phyloP scores from a whole-genome alignment of 2,329 filamentous ascomycete species.

The Penicillium sp. region DNA sequence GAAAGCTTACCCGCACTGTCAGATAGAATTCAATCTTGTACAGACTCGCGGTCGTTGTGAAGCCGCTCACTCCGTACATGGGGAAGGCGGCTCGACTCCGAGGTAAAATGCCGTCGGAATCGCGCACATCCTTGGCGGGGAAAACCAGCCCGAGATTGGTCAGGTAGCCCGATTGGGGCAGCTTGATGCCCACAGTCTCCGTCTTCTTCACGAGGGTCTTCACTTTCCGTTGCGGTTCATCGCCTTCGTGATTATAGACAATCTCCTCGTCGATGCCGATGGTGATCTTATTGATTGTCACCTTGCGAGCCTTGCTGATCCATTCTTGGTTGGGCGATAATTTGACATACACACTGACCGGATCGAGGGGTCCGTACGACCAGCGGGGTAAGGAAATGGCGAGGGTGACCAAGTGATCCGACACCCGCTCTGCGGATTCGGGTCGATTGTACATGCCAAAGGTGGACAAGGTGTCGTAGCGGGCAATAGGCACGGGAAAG shows the following conservation, averaged over 20 bases:
- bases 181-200: conserved; percentile 71
- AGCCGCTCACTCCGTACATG: conserved; percentile 78
- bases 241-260: conserved; percentile 96
- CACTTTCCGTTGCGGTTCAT: conserved; percentile 84
- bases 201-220: conserved; percentile 81
- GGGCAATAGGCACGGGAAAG: conserved; percentile 82
- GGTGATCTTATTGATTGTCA: conserved; percentile 90
- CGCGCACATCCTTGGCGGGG: conserved; percentile 79
- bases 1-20: conserved; percentile 70
- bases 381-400: conserved; percentile 88
- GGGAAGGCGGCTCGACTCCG: conserved; percentile 82
- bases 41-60: conserved; percentile 86
- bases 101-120: conserved; percentile 79
- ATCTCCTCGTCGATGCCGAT: conserved; percentile 95
- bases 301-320: conserved; percentile 81
- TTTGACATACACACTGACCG: conserved; percentile 93
- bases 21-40: conserved; percentile 99
- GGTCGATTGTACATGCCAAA: conserved; percentile 99
- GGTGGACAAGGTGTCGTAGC: conserved; percentile 94
- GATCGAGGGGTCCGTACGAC: conserved; percentile 94
- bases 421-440: conserved; percentile 75
- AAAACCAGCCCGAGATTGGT: conserved; percentile 90
- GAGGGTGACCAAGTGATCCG: conserved; percentile 85
- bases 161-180: conserved; percentile 87
- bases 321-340: conserved; percentile 87